Base-by-base conservation (phyloP, 129 eudicot genomes). In the Kitagawia praeruptora region DNA sequence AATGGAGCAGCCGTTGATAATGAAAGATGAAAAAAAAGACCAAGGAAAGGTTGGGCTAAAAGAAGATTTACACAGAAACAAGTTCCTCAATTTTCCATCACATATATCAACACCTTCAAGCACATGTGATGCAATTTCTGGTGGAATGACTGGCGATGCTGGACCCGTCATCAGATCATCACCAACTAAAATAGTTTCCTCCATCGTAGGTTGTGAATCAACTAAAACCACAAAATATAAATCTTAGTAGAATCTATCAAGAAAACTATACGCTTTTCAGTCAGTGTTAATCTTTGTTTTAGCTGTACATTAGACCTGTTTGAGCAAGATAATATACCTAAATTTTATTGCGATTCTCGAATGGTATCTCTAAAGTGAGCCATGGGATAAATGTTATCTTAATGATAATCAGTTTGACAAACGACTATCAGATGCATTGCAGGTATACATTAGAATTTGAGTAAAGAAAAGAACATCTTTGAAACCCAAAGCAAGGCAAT, bases 91-190 rank as follows among this genome's bases (percentile, higher is more conserved):
- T 42, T 87, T 87, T 56, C 97, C 96, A 74, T 95, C 99, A 82
- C 99, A 95, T 44, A 90, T 70, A 78, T 95, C 87, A 77, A 95
- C 97, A 66, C 99, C 99, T 85, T 95, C 93, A 63, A 95, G 97
- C 44, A 95, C 96, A 76, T 95, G 96, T 47, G 97, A 86, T 71
- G 99, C 97, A 54, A 95, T 95, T 81, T 95, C 97, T 34, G 97
- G 97, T 80, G 99, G 99, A 82, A 95, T 89, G 79, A 95, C 2
- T 4, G 99, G 99, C 23, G 99, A 95, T 70, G 99, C 96, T 38
- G 96, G 96, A 23, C 97, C 97, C 80, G 85, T 79, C 99, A 95
- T 95, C 77, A 95, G 82, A 84, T 95, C 97, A 87, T 95, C 99
- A 46, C 97, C 99, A 79, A 95, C 95, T 83, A 95, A 78, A 77